These are phyloP conservation scores for Microcyclosporella mali DNA, from an alignment of 2,329 filamentous ascomycete species.

Conservation along the genomic window DNA sequence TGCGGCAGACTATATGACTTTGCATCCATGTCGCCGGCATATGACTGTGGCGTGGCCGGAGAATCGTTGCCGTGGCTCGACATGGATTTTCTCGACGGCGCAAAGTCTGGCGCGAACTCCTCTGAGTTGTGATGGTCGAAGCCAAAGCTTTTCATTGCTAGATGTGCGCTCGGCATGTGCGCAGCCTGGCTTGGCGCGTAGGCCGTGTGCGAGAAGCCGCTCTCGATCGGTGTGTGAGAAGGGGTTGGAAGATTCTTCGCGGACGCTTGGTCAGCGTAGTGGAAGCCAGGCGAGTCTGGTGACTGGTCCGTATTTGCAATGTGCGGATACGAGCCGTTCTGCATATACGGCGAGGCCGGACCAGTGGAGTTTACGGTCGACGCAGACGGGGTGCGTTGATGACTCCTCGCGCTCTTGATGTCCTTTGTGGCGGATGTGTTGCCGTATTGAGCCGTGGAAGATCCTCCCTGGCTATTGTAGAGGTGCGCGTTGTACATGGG, in stretches of 20 bases:
- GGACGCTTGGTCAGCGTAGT: conserved; percentile 38
- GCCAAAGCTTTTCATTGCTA: conserved; percentile 54
- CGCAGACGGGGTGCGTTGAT: conserved; percentile 32
- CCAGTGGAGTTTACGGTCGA: conserved; percentile 40
- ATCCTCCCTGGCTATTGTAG: conserved; percentile 22
- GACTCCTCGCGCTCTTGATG: conserved; percentile 22
- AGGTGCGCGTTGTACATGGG: conserved; percentile 17
- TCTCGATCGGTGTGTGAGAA: conserved; percentile 49
- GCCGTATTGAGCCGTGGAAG: conserved; percentile 6
- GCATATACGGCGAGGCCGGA: conserved; percentile 40
- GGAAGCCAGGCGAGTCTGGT: conserved; percentile 35
- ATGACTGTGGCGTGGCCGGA: conserved; percentile 51
- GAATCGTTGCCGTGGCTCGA: conserved; percentile 57
- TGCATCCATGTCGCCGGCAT: conserved; percentile 50
- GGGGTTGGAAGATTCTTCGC: conserved; percentile 51
- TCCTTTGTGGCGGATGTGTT: conserved; percentile 7
- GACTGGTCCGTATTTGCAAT: conserved; percentile 42
- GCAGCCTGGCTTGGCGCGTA: conserved; percentile 28
- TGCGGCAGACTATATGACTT: conserved; percentile 45
- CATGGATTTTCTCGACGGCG: conserved; percentile 52
- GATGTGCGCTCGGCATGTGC: conserved; percentile 44
- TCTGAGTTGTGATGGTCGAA: conserved; percentile 48
- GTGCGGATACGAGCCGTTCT: conserved; percentile 32
- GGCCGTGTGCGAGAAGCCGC: conserved; percentile 38
- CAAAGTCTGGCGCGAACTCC: conserved; percentile 47